phyloP scores from a whole-genome alignment of 768 basidiomycete genomes.

The Pulveroboletus frians region DNA sequence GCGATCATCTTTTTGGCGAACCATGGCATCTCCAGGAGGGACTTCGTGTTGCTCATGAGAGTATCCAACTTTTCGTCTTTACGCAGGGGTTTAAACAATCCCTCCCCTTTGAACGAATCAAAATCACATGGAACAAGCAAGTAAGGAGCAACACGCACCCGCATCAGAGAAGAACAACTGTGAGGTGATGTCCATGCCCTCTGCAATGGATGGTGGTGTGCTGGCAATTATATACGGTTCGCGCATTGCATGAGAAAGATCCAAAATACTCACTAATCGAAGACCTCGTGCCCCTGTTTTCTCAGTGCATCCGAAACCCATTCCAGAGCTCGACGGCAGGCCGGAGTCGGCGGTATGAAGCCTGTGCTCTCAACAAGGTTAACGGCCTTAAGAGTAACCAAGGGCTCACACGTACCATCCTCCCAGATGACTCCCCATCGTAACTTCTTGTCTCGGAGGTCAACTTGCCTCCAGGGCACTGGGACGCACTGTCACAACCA shows the following conservation, averaged over 20 bases:
- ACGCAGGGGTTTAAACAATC: slow-evolving; percentile 33
- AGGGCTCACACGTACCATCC: slow-evolving; percentile 31
- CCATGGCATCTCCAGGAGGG: slow-evolving; percentile 24
- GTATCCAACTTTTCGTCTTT: slow-evolving; percentile 34
- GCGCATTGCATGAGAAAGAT: neutral
- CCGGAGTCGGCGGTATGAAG: slow-evolving; percentile 37
- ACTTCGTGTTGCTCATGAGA: slow-evolving; percentile 21
- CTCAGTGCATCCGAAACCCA: slow-evolving; percentile 31
- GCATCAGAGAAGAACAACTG: slow-evolving; percentile 55
- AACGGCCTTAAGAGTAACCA: neutral
- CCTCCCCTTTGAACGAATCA: slow-evolving; percentile 34
- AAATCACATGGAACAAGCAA: neutral
- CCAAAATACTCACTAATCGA: slow-evolving; percentile 32
- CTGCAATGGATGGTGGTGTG: slow-evolving; percentile 41
- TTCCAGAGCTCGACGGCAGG: slow-evolving; percentile 35
- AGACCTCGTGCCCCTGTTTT: slow-evolving; percentile 37
- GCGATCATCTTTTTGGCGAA: slow-evolving; percentile 43
- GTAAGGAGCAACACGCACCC: slow-evolving; percentile 30
- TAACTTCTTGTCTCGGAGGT: slow-evolving; percentile 31
- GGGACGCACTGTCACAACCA: slow-evolving; percentile 34
- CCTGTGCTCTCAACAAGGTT: slow-evolving; percentile 20
- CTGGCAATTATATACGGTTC: slow-evolving; percentile 15
- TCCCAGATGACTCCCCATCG: slow-evolving; percentile 39
- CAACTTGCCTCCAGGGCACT: slow-evolving; percentile 37
- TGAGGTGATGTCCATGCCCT: slow-evolving; percentile 47